Percentiles rank a stretch among this genome's conserved stretches.
Evolutionary conservation across 371 early-diverging fungal species (phyloP).

Genomic region (Apophysomyces trapeziformis): DNA sequence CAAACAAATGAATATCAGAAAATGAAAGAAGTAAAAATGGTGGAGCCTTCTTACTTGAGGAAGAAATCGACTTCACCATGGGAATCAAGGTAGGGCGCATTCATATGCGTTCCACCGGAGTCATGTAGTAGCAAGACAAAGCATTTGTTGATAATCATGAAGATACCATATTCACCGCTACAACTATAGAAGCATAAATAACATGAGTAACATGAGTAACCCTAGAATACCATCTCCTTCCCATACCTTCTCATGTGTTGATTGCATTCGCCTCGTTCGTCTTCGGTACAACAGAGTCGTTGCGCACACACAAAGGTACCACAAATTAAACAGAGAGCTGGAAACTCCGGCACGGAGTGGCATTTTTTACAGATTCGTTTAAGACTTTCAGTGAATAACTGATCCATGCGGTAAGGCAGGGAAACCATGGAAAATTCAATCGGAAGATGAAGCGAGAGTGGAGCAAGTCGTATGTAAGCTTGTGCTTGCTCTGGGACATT

Average conservation of each 20-base stretch:
- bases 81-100: conserved; percentile 92
- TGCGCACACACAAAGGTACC: conserved; percentile 92
- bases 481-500: conserved; percentile 5
- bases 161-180: conserved; percentile 91
- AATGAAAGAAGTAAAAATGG: not conserved
- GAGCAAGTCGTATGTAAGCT: conserved; percentile 3
- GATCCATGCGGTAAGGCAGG: conserved; percentile 83
- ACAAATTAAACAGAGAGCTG: conserved; percentile 93
- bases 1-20: no score
- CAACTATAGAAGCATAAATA: conserved; percentile 57
- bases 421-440: conserved; percentile 68
- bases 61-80: conserved; percentile 87
- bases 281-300: conserved; percentile 89
- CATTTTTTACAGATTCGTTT: conserved; percentile 82
- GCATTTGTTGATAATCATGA: conserved; percentile 84
- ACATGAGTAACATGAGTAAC: not conserved
- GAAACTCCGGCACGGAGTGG: conserved; percentile 81
- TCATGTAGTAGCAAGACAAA: conserved; percentile 78
- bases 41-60: conserved; percentile 20
- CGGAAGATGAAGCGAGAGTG: conserved; percentile 57
- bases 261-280: conserved; percentile 89
- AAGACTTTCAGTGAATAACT: conserved; percentile 81
- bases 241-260: conserved; percentile 77
- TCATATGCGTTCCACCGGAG: conserved; percentile 84
- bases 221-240: conserved; percentile 5